phyloP scores from a whole-genome alignment of 768 basidiomycete species.

The Psilocybe cyanescens region DNA sequence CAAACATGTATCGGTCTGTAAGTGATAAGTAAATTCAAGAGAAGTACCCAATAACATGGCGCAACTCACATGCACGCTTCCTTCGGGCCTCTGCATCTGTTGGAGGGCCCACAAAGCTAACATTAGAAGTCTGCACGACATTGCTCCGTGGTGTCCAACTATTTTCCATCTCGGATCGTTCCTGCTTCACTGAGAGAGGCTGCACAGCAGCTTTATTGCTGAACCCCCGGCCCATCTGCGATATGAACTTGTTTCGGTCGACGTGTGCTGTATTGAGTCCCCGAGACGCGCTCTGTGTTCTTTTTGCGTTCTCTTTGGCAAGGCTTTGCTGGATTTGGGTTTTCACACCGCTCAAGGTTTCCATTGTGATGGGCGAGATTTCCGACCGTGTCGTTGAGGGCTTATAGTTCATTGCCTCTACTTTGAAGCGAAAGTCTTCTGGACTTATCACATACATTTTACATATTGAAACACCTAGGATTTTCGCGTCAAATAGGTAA shows the following conservation, averaged over 20 bases:
- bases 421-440: slow-evolving; percentile 64
- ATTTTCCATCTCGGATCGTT: slow-evolving; percentile 31
- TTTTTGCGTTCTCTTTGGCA: slow-evolving; percentile 34
- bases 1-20: slow-evolving; percentile 91
- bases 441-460: slow-evolving; percentile 59
- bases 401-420: slow-evolving; percentile 60
- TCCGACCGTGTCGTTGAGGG: slow-evolving; percentile 38
- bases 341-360: slow-evolving; percentile 52
- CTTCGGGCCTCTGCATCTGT: slow-evolving; percentile 40
- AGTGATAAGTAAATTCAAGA: neutral
- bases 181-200: slow-evolving; percentile 35
- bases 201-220: slow-evolving; percentile 17
- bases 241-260: slow-evolving; percentile 38
- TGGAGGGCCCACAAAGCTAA: slow-evolving; percentile 44
- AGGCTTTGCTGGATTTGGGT: slow-evolving; percentile 53
- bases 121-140: slow-evolving; percentile 19
- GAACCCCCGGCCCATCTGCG: slow-evolving; percentile 23
- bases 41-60: neutral
- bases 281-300: slow-evolving; percentile 32
- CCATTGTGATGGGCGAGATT: slow-evolving; percentile 45
- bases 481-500: neutral
- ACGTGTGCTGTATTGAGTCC: slow-evolving; percentile 32
- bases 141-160: slow-evolving; percentile 27
- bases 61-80: slow-evolving; percentile 59
- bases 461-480: slow-evolving; percentile 67